These are phyloP conservation scores for Colletotrichum tanaceti DNA, from an alignment of 2,329 filamentous ascomycete species.

Conservation along the genomic window DNA sequence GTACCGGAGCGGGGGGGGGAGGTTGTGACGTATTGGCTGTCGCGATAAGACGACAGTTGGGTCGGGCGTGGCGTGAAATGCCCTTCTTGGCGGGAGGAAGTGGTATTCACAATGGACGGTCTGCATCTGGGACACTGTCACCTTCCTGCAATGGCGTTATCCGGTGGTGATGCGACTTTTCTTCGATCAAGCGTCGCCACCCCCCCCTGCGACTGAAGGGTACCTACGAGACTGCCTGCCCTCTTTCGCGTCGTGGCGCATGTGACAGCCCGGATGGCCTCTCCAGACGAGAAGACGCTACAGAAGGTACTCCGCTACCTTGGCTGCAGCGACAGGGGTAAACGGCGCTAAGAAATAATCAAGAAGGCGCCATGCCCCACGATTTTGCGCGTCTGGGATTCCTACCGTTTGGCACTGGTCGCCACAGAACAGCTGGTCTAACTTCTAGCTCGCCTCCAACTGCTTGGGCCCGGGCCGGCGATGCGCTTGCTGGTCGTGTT, in stretches of 20 bases:
- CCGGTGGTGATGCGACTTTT: background rate
- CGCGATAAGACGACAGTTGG: conserved; percentile 27
- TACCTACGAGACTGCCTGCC: conserved; percentile 10
- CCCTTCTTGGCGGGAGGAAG: conserved; percentile 12
- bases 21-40: conserved; percentile 22
- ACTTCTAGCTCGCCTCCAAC: conserved; percentile 11
- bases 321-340: conserved; percentile 32
- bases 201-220: conserved; percentile 25
- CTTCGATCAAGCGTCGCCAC: background rate
- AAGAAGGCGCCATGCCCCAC: conserved; percentile 42
- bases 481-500: conserved; percentile 10
- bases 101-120: conserved; percentile 15
- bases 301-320: conserved; percentile 25
- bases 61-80: conserved; percentile 21
- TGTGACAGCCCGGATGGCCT: conserved; percentile 43
- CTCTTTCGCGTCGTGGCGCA: conserved; percentile 36
- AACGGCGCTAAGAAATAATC: conserved; percentile 41
- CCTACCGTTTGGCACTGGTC: conserved; percentile 24
- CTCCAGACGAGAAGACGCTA: conserved; percentile 16
- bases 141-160: background rate
- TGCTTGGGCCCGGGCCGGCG: conserved; percentile 13
- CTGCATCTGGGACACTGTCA: background rate
- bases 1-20: background rate
- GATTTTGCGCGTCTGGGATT: conserved; percentile 31
- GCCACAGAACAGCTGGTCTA: conserved; percentile 1